Percentiles rank a stretch among this genome's conserved stretches.
Evolutionary conservation across 2,329 filamentous ascomycete genomes (phyloP).

Genomic region (Orbilia oligospora): DNA sequence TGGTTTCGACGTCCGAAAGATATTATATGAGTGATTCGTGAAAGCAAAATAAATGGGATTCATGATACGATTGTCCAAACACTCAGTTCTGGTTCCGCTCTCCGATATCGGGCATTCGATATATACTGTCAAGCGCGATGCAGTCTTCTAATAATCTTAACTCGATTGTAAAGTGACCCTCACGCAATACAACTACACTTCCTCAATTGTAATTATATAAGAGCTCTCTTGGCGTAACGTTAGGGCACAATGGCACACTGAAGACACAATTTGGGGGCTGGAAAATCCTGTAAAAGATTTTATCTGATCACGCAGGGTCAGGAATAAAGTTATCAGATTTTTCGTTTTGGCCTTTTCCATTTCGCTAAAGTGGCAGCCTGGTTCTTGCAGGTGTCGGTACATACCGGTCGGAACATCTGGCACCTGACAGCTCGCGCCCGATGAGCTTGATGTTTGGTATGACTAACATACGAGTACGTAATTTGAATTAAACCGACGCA

Average conservation of each 20-base stretch:
- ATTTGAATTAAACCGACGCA: neutral
- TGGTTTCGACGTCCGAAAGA: neutral
- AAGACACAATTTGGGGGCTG: neutral
- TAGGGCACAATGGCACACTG: neutral
- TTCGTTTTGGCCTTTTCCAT: neutral
- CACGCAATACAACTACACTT: neutral
- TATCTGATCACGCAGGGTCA: constrained; percentile 18
- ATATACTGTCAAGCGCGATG: neutral
- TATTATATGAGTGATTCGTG: constrained; percentile 8
- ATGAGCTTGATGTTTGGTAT: neutral
- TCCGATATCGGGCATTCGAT: constrained; percentile 9
- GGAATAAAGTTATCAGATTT: constrained; percentile 52
- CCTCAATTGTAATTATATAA: neutral
- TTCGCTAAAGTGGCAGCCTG: constrained; percentile 17
- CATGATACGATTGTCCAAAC: constrained; percentile 1
- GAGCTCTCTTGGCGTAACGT: constrained; percentile 5
- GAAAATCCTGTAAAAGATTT: constrained; percentile 5
- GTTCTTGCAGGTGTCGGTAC: constrained; percentile 4
- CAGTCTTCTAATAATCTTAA: neutral
- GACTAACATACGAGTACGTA: neutral
- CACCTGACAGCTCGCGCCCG: no score
- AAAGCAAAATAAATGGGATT: neutral
- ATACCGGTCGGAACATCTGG: neutral
- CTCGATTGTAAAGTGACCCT: constrained; percentile 11
- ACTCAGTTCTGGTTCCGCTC: neutral